Base-by-base conservation (phyloP, 129 eudicot genomes). In the Pittosporum tobira region DNA sequence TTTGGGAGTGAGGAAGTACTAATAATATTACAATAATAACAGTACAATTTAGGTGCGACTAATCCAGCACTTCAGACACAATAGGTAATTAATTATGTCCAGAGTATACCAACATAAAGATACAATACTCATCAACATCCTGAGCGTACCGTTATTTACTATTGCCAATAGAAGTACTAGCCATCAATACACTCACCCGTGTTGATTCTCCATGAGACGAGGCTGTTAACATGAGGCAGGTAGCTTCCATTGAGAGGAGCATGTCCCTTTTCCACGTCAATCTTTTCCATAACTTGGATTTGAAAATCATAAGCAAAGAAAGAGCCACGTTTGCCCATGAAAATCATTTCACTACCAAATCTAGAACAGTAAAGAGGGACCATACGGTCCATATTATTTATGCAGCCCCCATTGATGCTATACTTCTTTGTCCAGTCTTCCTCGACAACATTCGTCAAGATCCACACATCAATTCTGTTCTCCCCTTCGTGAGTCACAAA, bases 161-260 rank as follows among this genome's bases (percentile, higher is more conserved):
- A 2, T 7, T 11, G 11, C 11, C 9, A 38, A 38, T 2, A 12
- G 44, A 51, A 51, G 57, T 49, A 21, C 61, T 56, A 57, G 28
- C 22, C 28, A 36, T 18, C 18, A 19, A 57, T 7, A 38, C 36
- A 25, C 62, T 57, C 24, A 21, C n/a, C 36, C 6, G 45, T 57
- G 27, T 57, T 44, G 2, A 18, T 57, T 60, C 28, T 49, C 82
- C 90, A 78, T 5, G 82, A 78, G 60, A 72, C 65, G 24, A 75
- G 85, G 70, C 83, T 75, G 65, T 79, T 83, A 48, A 79, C 85
- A 75, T 83, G 91, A 53, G 71, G 62, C 6, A 46, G 11, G 23
- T 49, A 75, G 48, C 53, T 30, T 13, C 25, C 48, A 16, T 0
- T 1, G 12, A 18, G 5, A 34, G 46, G 45, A 15, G 54, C 44